Percentiles rank a stretch among this genome's conserved stretches.
phyloP scores from a whole-genome alignment of 169 alveolate species.

The Plasmodium vinckei region DNA sequence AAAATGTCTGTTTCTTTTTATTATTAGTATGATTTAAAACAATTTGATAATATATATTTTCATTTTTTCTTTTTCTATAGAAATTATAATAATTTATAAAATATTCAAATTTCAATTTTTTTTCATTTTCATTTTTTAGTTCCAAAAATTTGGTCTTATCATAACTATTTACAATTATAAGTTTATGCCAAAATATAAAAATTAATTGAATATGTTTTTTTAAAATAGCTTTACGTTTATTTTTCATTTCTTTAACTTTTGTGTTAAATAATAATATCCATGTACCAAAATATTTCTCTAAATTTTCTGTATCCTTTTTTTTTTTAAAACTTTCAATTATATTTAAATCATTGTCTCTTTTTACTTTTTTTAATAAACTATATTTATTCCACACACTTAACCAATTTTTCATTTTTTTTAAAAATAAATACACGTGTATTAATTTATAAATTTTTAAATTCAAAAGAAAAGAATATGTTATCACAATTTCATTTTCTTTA shows the following conservation, averaged over 20 bases:
- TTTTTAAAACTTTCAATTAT: conserved; percentile 10
- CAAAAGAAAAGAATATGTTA: conserved; percentile 17
- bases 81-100: not conserved
- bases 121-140: conserved; percentile 8
- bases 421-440: conserved; percentile 36
- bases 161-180: conserved; percentile 25
- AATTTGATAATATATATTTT: conserved; percentile 1
- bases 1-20: conserved; percentile 34
- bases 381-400: conserved; percentile 23
- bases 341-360: not conserved
- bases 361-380: conserved; percentile 2
- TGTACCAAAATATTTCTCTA: conserved; percentile 50
- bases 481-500: not conserved
- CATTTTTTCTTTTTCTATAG: conserved; percentile 12
- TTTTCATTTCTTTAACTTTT: conserved; percentile 48
- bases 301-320: not conserved
- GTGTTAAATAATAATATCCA: conserved; percentile 35
- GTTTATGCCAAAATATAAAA: conserved; percentile 55
- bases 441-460: conserved; percentile 6
- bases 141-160: conserved; percentile 25
- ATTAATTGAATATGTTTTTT: conserved; percentile 45
- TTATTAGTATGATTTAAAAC: conserved; percentile 28
- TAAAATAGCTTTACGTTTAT: conserved; percentile 29
- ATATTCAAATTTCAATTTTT: conserved; percentile 8
- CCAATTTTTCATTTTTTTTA: conserved; percentile 25